Base-by-base conservation (phyloP, 2,329 filamentous ascomycete genomes). In the Chalaropsis ovoidea region DNA sequence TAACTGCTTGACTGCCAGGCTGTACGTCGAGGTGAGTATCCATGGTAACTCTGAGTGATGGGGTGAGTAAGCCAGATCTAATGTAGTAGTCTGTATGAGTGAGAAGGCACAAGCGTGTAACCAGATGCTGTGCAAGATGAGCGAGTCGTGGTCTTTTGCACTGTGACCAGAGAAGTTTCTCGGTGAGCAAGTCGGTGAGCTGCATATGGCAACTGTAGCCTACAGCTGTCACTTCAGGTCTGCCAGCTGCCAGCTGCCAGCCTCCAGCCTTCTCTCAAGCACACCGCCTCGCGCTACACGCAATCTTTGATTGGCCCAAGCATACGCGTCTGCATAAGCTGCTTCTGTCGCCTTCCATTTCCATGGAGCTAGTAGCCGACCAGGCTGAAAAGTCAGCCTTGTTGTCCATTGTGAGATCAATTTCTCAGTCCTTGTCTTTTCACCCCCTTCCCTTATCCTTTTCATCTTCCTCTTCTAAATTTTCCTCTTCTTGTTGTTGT, bases 381-480 rank as follows among this genome's bases (percentile, higher is more conserved):
- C n/a, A 58, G 41, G 15, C 49, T 24, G 41, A 45, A 45, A 43
- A 62, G 60, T 19, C 45, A 63, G 64, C 61, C 63, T 65, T 45
- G 61, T 43, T 63, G 17, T 27, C 39, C 64, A 56, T 47, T 64
- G 41, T 39, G 4, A 54, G 62, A 31, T 24, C 31, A 35, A 27
- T 19, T 52, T 65, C 41, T 19, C 35, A 41, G 31, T 45, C 54
- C 54, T 43, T 19, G 24, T 42, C 31, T 19, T 31, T 62, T 43
- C 35, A 13, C 17, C 61, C 61, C 61, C 61, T 62, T 62, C 42
- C n/a, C 61, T 35, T 19, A 5, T n/a, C 31, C 19, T 64, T 45
- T 60, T 35, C n/a, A n/a, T 19, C 47, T 64, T 65, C 58, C 52
- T 68, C 64, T 54, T 62, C 67, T 54, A 42, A 64, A 22, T 64